Base-by-base conservation (phyloP, 2,329 filamentous ascomycete genomes). In the Westerdykella ornata region DNA sequence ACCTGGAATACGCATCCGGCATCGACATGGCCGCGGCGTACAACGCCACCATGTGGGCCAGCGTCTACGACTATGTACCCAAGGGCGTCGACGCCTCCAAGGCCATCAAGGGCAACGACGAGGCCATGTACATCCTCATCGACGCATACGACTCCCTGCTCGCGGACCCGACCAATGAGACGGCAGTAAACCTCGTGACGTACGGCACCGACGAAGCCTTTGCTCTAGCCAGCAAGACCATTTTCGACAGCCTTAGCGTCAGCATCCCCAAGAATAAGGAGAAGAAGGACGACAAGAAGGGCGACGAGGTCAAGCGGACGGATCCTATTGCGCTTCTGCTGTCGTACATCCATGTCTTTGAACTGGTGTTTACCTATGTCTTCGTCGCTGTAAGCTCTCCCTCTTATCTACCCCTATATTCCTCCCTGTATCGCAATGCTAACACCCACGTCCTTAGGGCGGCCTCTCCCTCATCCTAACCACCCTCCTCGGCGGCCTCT, bases 341-440 rank as follows among this genome's bases (percentile, higher is more conserved):
- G 1, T 34, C 43, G 12, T 59, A 58, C 16, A 43, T 48, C 22
- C 32, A 41, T 0, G 47, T 61, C 7, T 59, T 60, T 37, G 47
- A 57, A 7, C 40, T 67, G n/a, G 59, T 64, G 2, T 51, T 52
- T 31, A 35, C 47, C 1, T 60, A 56, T 38, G 52, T 60, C 18
- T 60, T 57, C 41, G 45, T 60, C 14, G 39, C 56, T 14, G 51
- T 59, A 42, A 56, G 54, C 47, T 17, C 16, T 9, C 28, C 29
- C 20, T 8, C 34, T 28, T 35, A 14, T 32, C 14, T 26, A 13
- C 34, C 39, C 19, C 16, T 33, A 11, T 18, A 28, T 31, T 13
- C 22, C 30, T 35, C n/a, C 15, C 39, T 18, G 30, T 11, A 26
- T 17, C 32, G 22, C 22, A n/a, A 9, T 19, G 19, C 39, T 45